Conservation (phyloP, 2,329 filamentous ascomycete species). For the Tolypocladium pustulatum region DNA sequence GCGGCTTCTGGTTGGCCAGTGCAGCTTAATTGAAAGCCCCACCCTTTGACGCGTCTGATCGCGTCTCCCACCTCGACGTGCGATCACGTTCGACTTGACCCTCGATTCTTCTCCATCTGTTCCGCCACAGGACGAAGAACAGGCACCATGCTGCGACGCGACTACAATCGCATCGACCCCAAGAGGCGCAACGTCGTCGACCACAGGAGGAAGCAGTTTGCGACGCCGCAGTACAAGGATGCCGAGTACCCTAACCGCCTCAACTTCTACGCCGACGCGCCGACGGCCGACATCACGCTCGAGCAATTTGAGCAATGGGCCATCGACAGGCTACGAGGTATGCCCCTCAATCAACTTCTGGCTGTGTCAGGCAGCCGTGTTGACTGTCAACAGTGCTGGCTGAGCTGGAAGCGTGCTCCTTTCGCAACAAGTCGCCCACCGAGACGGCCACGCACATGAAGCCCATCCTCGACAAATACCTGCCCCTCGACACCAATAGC, state of each 20-base stretch:
- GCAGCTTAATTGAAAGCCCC: slow-evolving; percentile 13
- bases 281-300: slow-evolving; percentile 87
- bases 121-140: neutral
- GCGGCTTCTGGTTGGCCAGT: neutral
- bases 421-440: slow-evolving; percentile 76
- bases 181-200: slow-evolving; percentile 73
- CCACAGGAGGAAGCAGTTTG: slow-evolving; percentile 80
- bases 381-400: slow-evolving; percentile 52
- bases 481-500: slow-evolving; percentile 69
- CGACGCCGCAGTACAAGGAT: slow-evolving; percentile 63
- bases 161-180: slow-evolving; percentile 43
- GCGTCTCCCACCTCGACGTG: slow-evolving; percentile 16
- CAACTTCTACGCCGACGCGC: slow-evolving; percentile 83
- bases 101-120: neutral
- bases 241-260: slow-evolving; percentile 74
- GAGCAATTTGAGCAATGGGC: slow-evolving; percentile 99
- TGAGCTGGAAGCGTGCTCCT: slow-evolving; percentile 87
- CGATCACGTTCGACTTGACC: slow-evolving; percentile 4
- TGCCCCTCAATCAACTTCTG: slow-evolving; percentile 6
- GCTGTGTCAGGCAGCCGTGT: neutral
- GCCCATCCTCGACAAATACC: slow-evolving; percentile 75
- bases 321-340: slow-evolving; percentile 79
- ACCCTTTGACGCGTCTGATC: slow-evolving; percentile 19
- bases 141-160: slow-evolving; percentile 36
- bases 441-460: slow-evolving; percentile 81